Conservation (phyloP, 2,329 filamentous ascomycete genomes). For the Clarireedia sp. region DNA sequence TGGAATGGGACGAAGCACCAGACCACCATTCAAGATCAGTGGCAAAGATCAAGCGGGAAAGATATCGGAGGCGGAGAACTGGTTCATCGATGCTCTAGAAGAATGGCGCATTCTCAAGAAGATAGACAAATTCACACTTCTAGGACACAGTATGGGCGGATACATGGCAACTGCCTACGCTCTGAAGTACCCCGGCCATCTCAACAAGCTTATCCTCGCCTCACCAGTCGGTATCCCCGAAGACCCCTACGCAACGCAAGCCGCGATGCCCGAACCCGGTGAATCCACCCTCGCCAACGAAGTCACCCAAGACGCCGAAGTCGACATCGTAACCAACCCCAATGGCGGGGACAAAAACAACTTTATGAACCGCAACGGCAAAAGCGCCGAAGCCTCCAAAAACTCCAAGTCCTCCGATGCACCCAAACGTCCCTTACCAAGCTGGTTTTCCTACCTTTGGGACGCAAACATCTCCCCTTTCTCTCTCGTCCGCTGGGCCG, state of each 20-base stretch:
- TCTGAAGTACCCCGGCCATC: constrained; percentile 85
- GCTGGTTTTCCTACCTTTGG: constrained; percentile 91
- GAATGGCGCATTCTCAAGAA: constrained; percentile 88
- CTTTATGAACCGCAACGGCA: constrained; percentile 42
- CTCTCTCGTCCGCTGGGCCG: constrained; percentile 77
- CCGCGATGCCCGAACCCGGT: constrained; percentile 69
- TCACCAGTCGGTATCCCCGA: constrained; percentile 93
- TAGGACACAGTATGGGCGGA: constrained; percentile 88
- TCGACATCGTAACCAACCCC: constrained; percentile 35
- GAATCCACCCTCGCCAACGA: constrained; percentile 69
- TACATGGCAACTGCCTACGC: constrained; percentile 95
- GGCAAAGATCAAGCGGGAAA: constrained; percentile 74
- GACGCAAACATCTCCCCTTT: constrained; percentile 96
- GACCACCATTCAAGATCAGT: constrained; percentile 76
- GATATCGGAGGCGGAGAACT: constrained; percentile 82
- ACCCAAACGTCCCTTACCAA: constrained; percentile 53
- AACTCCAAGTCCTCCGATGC: constrained; percentile 27
- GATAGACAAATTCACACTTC: constrained; percentile 85
- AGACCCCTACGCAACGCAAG: constrained; percentile 80
- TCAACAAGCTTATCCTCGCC: constrained; percentile 94
- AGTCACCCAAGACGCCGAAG: constrained; percentile 66
- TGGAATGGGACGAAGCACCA: constrained; percentile 83
- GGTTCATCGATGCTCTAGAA: constrained; percentile 93
- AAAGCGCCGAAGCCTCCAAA: constrained; percentile 30
- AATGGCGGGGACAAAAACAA: constrained; percentile 39